Evolutionary conservation across 192 early-diverging fungal genomes (phyloP), one percentile per base, ranked within the genome.

Genomic region (Umbelopsis sp.): DNA sequence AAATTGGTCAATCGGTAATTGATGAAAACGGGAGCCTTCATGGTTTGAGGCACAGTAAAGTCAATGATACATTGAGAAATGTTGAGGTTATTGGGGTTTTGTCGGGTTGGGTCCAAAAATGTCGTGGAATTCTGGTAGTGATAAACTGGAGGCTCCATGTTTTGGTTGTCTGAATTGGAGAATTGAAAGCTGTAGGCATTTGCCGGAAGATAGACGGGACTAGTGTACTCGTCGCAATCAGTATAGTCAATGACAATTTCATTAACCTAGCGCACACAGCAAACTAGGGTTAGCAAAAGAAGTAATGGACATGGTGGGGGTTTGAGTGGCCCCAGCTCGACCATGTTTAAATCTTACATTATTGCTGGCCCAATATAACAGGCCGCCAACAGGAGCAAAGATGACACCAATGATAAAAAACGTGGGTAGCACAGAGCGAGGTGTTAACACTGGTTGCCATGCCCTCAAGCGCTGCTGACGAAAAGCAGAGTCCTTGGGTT

Each of bases 371-470:
- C 94, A 92, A 71, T 92, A 88, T 1, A 97, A 83, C 23, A 91
- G 85, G 20, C 94, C 94, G 67, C 96, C 97, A 65, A 99, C 82
- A 15, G 96, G 97, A 52, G 95, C 89, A 82, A 99, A 99, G 16
- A 97, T 84, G 12, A 94, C 85, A 12, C 97, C 97, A 65, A 99
- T 85, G 65, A 94, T 83, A 80, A 99, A 99, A 72, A 97, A 96
- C 21, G 94, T 91, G 2, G 97, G 97, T 4, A 99, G 80, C 15
- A 97, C 96, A 45, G 91, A 92, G 74, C 95, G 95, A 68, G 97
- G 96, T n/a, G 94, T 99, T 58, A 99, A 82, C 23, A 99, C 90
- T 7, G 97, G 97, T 83, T 99, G 96, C 97, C 97, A 99, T 12
- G 97, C 94, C 68, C 91, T 93, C 70, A 99, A 87, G 20, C 95